Evolutionary conservation across 2,329 filamentous ascomycete genomes (phyloP).

Genomic region (Phyllosticta citriasiana): DNA sequence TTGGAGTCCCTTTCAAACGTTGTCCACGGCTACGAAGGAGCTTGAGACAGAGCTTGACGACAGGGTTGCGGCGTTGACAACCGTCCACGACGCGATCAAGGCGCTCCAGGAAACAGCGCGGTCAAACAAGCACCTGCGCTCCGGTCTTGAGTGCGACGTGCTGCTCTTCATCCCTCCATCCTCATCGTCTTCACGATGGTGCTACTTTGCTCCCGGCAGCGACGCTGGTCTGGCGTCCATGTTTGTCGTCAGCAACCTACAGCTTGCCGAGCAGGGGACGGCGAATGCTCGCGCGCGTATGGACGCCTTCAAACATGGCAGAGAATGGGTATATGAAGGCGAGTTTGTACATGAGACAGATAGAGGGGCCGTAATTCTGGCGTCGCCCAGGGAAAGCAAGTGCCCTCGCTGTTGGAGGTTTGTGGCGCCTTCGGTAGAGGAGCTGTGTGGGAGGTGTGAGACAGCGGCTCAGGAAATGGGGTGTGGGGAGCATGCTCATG

Average conservation of each 20-base stretch:
- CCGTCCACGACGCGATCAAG: constrained; percentile 60
- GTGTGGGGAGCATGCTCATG: neutral
- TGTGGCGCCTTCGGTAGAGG: constrained; percentile 54
- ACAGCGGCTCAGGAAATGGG: constrained; percentile 44
- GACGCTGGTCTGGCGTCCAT: constrained; percentile 27
- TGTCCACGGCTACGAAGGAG: neutral
- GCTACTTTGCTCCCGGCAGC: constrained; percentile 7
- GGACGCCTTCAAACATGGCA: constrained; percentile 15
- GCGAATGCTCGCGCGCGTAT: constrained; percentile 12
- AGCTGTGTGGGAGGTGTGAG: constrained; percentile 64
- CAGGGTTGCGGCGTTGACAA: constrained; percentile 29
- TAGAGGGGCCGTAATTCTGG: constrained; percentile 12
- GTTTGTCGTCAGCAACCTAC: constrained; percentile 34
- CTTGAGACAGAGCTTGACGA: constrained; percentile 20
- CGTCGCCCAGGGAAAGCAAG: constrained; percentile 49
- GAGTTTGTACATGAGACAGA: constrained; percentile 25
- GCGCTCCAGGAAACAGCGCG: constrained; percentile 64
- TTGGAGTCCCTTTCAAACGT: constrained; percentile 13
- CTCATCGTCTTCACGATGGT: constrained; percentile 14
- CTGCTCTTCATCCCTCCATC: constrained; percentile 36
- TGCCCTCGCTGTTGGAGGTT: constrained; percentile 88
- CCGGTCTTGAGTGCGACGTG: constrained; percentile 70
- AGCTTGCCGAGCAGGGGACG: constrained; percentile 13
- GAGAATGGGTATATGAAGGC: constrained; percentile 17
- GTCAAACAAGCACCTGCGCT: constrained; percentile 61